Conservation (phyloP, 345 rosid genomes). For the Iberis pinnata region DNA sequence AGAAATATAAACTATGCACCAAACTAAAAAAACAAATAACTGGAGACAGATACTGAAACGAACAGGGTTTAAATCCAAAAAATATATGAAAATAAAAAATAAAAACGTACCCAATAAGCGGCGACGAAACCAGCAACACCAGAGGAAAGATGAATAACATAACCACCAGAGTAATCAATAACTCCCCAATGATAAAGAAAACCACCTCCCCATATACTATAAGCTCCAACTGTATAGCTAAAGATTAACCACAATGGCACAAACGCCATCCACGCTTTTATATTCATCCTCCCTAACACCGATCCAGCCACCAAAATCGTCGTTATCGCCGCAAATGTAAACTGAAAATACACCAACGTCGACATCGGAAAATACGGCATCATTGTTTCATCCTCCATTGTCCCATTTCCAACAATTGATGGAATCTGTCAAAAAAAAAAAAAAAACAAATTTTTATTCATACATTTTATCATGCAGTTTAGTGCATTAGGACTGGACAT, state of each 20-base stretch:
- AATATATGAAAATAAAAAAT: neutral
- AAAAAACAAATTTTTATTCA: neutral
- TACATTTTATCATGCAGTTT: constrained; percentile 11
- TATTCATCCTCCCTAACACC: constrained; percentile 74
- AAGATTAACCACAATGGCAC: constrained; percentile 71
- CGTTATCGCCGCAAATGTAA: constrained; percentile 75
- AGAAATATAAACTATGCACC: no score
- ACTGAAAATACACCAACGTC: constrained; percentile 62
- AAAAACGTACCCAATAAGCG: constrained; percentile 61
- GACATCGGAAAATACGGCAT: constrained; percentile 65
- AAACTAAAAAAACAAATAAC: no score
- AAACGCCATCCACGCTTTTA: constrained; percentile 81
- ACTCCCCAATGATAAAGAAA: constrained; percentile 76
- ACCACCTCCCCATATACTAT: constrained; percentile 75
- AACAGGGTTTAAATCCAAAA: no score
- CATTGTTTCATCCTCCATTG: neutral
- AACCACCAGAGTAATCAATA: constrained; percentile 79
- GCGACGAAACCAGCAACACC: constrained; percentile 73
- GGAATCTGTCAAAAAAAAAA: constrained; percentile 31
- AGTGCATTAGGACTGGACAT: no score
- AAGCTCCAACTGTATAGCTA: constrained; percentile 78
- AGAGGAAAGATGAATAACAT: constrained; percentile 71
- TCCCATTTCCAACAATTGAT: constrained; percentile 21
- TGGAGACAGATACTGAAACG: no score
- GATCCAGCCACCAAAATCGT: constrained; percentile 63